Percentiles rank a stretch among this genome's conserved stretches.
phyloP scores from a whole-genome alignment of 805 yeast genomes.

The Novakomyces olei region DNA sequence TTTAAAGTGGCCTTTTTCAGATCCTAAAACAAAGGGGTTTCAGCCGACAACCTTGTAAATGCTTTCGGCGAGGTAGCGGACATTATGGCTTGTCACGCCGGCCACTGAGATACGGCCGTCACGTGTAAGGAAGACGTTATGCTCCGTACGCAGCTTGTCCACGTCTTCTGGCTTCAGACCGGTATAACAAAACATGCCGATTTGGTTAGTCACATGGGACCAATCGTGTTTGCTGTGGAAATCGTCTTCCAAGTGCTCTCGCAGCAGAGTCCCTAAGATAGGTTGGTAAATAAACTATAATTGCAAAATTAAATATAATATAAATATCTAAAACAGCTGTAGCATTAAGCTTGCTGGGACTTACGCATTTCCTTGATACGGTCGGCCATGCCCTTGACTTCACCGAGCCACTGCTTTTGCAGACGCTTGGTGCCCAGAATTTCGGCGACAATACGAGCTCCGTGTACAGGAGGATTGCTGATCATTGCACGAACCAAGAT shows the following conservation, averaged over 20 bases:
- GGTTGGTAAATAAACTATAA: too few species aligned
- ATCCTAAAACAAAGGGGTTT: too few species aligned
- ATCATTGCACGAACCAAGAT: conserved; percentile 64
- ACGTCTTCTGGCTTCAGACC: conserved; percentile 58
- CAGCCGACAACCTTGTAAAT: conserved; percentile 19
- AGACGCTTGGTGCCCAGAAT: conserved; percentile 42
- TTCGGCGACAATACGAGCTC: conserved; percentile 67
- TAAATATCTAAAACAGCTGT: too few species aligned
- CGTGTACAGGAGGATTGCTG: conserved; percentile 89
- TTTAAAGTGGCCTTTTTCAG: too few species aligned
- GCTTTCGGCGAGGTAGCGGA: conserved; percentile 31
- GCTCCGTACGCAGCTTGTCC: conserved; percentile 41
- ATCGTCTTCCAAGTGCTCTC: conserved; percentile 30
- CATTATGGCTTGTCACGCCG: conserved; percentile 63
- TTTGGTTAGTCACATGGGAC: conserved; percentile 71
- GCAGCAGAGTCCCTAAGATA: too few species aligned
- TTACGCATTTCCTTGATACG: conserved; percentile 56
- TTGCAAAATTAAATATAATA: too few species aligned
- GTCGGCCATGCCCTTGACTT: conserved; percentile 56
- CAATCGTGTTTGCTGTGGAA: conserved; percentile 43
- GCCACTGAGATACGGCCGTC: conserved; percentile 86
- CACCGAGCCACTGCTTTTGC: conserved; percentile 52
- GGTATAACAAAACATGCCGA: conserved; percentile 93
- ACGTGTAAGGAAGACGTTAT: conserved; percentile 61
- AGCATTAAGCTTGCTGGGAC: too few species aligned